Conservation (phyloP, 805 yeast genomes). For the Blastobotrys robertii region DNA sequence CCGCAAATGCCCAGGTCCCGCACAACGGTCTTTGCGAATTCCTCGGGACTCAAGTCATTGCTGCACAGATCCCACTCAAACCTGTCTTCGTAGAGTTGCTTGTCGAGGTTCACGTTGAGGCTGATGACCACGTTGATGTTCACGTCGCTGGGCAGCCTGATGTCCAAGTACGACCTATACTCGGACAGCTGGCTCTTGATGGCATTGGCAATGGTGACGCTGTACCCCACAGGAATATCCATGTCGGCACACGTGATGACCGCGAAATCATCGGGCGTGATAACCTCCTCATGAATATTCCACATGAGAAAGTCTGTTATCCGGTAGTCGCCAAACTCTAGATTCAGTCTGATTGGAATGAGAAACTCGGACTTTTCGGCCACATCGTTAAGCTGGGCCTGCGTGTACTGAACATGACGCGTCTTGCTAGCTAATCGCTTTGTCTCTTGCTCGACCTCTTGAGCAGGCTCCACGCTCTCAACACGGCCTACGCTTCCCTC, state of each 20-base stretch:
- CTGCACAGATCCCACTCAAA: slow-evolving; percentile 81
- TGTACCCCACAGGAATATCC: slow-evolving; percentile 56
- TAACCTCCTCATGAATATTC: slow-evolving; percentile 55
- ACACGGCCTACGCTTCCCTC: slow-evolving; percentile 3
- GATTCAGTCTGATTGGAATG: slow-evolving; percentile 56
- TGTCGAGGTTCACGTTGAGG: slow-evolving; percentile 71
- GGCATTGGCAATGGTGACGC: slow-evolving; percentile 57
- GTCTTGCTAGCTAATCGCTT: slow-evolving; percentile 35
- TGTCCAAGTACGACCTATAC: slow-evolving; percentile 49
- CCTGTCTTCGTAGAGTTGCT: slow-evolving; percentile 78
- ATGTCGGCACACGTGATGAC: slow-evolving; percentile 70
- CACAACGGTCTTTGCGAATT: slow-evolving; percentile 73
- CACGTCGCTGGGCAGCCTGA: slow-evolving; percentile 57
- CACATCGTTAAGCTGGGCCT: slow-evolving; percentile 29
- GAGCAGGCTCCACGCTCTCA: slow-evolving; percentile 10
- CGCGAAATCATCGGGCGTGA: slow-evolving; percentile 70
- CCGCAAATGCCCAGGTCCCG: slow-evolving; percentile 73
- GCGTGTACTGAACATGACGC: slow-evolving; percentile 29
- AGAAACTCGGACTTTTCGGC: slow-evolving; percentile 36
- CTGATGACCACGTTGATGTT: slow-evolving; percentile 71
- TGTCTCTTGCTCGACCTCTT: slow-evolving; percentile 17
- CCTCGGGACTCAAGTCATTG: slow-evolving; percentile 58
- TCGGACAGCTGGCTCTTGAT: slow-evolving; percentile 78
- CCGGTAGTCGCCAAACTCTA: slow-evolving; percentile 43
- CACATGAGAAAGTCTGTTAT: slow-evolving; percentile 64